A percentile compares a stretch with the other conserved stretches of the same genome.
These are phyloP conservation scores for Withania somnifera DNA, from an alignment of 305 asterid species.

Conservation along the genomic window DNA sequence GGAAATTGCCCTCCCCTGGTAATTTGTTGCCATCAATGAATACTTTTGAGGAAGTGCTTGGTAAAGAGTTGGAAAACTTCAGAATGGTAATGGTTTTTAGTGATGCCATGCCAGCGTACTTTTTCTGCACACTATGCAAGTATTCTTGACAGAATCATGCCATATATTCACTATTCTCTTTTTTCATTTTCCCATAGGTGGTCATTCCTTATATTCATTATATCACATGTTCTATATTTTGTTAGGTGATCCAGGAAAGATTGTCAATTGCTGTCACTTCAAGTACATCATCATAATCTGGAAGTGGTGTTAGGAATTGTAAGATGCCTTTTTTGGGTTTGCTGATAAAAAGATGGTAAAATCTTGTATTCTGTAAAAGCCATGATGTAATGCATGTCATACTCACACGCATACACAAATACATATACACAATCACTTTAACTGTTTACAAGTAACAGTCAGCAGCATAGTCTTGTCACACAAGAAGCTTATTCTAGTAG, in stretches of 20 bases:
- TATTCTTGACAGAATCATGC: background rate
- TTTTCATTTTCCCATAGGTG: background rate
- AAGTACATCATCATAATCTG: constrained; percentile 22
- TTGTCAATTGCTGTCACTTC: constrained; percentile 34
- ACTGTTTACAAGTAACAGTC: background rate
- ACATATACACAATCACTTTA: background rate
- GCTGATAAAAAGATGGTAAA: background rate
- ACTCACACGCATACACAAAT: too few relatives aligned
- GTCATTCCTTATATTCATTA: background rate
- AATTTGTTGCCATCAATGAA: constrained; percentile 16
- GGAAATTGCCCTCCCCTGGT: constrained; percentile 9
- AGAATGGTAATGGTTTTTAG: constrained; percentile 31
- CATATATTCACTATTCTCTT: background rate
- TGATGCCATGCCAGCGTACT: background rate
- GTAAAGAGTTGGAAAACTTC: constrained; percentile 52
- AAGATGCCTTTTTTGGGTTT: background rate
- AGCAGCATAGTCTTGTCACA: background rate
- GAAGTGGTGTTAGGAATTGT: background rate
- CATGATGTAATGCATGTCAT: background rate
- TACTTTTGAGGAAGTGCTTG: constrained; percentile 23
- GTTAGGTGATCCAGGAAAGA: constrained; percentile 41
- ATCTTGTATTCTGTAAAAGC: background rate
- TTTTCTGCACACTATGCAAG: background rate
- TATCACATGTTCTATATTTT: background rate
- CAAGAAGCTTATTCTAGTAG: background rate